Evolutionary conservation across 768 basidiomycete species (phyloP).

Genomic region (Strobilomyces confusus): DNA sequence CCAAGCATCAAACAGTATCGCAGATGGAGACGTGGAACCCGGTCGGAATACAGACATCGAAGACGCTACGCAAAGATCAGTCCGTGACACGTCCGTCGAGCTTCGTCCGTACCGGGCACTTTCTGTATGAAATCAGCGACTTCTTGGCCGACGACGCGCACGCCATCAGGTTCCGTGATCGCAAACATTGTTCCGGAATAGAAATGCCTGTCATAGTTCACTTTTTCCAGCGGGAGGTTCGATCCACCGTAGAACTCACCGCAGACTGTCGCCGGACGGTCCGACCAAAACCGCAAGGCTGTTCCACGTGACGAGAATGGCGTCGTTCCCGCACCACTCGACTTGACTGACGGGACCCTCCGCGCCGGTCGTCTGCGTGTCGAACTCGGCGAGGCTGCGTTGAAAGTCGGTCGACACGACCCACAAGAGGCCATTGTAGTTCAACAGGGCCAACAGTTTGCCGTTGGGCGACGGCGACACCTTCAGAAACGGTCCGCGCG

Average conservation of each 20-base stretch:
- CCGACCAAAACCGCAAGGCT: slow-evolving; percentile 80
- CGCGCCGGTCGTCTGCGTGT: slow-evolving; percentile 55
- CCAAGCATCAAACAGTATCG: slow-evolving; percentile 91
- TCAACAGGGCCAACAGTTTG: slow-evolving; percentile 83
- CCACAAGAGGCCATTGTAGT: slow-evolving; percentile 70
- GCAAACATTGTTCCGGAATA: slow-evolving; percentile 75
- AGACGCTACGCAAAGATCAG: slow-evolving; percentile 48
- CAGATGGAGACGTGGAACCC: slow-evolving; percentile 87
- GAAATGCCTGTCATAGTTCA: slow-evolving; percentile 54
- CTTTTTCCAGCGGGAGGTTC: slow-evolving; percentile 2
- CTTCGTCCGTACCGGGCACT: slow-evolving; percentile 66
- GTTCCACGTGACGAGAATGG: slow-evolving; percentile 84
- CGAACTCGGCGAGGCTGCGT: slow-evolving; percentile 82
- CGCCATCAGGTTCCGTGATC: slow-evolving; percentile 85
- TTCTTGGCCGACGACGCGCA: slow-evolving; percentile 77
- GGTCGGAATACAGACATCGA: slow-evolving; percentile 84
- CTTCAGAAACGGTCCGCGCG: slow-evolving; percentile 84
- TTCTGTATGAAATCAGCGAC: slow-evolving; percentile 89
- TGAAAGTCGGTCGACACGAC: slow-evolving; percentile 96
- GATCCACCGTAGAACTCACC: slow-evolving; percentile 45
- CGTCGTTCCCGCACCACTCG: slow-evolving; percentile 97
- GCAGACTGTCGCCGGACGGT: slow-evolving; percentile 81
- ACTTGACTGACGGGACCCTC: slow-evolving; percentile 65
- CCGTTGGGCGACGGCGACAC: slow-evolving; percentile 92
- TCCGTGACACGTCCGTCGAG: neutral